A percentile compares a stretch with the other conserved stretches of the same genome.
phyloP scores from a whole-genome alignment of 2,329 filamentous ascomycete species.

The Emmonsiellopsis sp. region DNA sequence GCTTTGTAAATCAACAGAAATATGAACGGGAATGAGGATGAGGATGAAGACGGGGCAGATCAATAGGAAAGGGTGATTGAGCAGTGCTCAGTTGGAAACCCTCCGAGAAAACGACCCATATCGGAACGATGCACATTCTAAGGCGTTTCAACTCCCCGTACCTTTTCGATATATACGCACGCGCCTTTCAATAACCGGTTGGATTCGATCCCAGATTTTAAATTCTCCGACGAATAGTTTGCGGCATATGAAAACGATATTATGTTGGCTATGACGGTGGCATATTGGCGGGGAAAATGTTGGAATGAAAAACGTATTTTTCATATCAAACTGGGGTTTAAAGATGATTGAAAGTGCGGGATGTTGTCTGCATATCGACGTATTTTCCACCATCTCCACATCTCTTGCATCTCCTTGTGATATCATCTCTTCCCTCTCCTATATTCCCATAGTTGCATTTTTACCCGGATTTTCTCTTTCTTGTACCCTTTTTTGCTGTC shows the following conservation, averaged over 20 bases:
- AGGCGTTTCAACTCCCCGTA: no score
- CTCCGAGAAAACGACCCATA: no score
- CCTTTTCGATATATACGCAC: no score
- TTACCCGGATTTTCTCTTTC: background rate
- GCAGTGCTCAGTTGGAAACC: background rate
- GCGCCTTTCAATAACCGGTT: no score
- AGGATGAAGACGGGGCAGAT: background rate
- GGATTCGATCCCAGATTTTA: no score
- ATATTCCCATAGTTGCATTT: background rate
- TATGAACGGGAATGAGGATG: background rate
- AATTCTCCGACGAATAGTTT: background rate
- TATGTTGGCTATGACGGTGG: background rate
- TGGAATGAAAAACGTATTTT: no score
- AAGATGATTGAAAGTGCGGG: no score
- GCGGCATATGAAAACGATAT: background rate
- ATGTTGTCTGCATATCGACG: no score
- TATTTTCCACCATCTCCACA: background rate
- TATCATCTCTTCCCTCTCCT: background rate
- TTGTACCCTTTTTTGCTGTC: background rate
- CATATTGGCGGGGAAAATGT: background rate
- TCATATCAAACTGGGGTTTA: no score
- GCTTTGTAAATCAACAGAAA: conserved; percentile 21
- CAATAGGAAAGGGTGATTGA: background rate
- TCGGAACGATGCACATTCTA: no score
- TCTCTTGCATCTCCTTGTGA: background rate